Conservation (phyloP, 495 filamentous ascomycete species). For the Neurospora sp. region DNA sequence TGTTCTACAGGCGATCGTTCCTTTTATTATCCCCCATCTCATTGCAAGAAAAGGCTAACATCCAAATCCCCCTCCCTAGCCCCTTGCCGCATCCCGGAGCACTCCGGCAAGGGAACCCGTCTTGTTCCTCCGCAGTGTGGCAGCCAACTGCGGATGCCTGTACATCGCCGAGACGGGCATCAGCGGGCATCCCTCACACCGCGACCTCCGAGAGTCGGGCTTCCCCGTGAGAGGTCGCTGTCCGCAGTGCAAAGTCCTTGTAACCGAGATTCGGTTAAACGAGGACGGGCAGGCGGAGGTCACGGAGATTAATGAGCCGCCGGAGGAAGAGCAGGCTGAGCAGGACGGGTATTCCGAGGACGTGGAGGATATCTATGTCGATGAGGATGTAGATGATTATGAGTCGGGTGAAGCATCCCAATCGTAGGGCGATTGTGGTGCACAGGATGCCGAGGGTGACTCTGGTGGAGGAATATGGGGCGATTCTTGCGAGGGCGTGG, state of each 20-base stretch:
- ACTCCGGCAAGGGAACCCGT: not conserved
- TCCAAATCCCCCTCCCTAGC: not conserved
- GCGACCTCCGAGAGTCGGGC: not conserved
- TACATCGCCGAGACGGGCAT: not conserved
- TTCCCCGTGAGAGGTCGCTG: not conserved
- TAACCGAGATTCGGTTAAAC: not conserved
- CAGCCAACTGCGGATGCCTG: not conserved
- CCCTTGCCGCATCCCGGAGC: not conserved
- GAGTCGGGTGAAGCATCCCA: not conserved
- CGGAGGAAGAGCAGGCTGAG: not conserved
- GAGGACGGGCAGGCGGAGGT: not conserved
- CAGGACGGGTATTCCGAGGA: not conserved
- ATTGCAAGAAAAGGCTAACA: not conserved
- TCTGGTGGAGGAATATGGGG: not conserved
- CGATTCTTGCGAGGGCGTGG: not conserved
- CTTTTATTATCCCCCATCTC: not conserved
- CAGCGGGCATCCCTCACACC: not conserved
- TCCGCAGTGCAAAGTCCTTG: not conserved
- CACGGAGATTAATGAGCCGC: not conserved
- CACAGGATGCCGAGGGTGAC: not conserved
- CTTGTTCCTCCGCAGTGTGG: not conserved
- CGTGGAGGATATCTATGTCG: not conserved
- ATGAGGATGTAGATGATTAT: not conserved
- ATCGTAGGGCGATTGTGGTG: not conserved
- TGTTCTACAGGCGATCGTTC: not conserved